Base-by-base conservation (phyloP, 2,329 filamentous ascomycete genomes). In the Daldinia sp. region DNA sequence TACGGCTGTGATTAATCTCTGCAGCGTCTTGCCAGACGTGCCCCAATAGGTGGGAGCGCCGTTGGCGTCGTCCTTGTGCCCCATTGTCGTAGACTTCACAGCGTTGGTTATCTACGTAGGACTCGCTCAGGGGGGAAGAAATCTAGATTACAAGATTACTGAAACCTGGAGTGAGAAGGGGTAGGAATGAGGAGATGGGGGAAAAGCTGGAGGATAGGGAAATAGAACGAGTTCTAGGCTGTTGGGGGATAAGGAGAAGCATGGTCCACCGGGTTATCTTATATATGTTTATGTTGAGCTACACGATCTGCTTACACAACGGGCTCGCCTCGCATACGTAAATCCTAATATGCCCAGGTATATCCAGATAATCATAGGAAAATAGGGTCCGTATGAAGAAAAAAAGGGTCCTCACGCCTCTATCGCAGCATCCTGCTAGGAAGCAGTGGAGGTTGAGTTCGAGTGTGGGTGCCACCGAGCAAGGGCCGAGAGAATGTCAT, bases 21-120 rank as follows among this genome's bases (percentile, higher is more conserved):
- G 77, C 39, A 78, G 58, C 5, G 48, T 69, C 46, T 66, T 68
- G 54, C 77, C 77, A 53, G 76, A 76, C 72, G 63, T 69, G 68
- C 76, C 76, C 77, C 77, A 78, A 60, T 73, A 78, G 6, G 74
- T 76, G 63, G 77, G 77, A 64, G 74, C 74, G 66, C 73, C 76
- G 46, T 59, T 66, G 28, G 68, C 73, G 69, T 75, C 76, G 62
- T 77, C 73, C 59, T 68, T 72, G 59, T 74, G 71, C 48, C 74
- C 74, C 75, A 76, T 77, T 23, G 48, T 61, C 26, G 46, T 63
- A 54, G 48, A 46, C 56, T 58, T 23, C 20, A 23, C 1, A 15
- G 1, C 28, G 55, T 35, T 41, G 20, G 9, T 35, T 23, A 12
- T 53, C 46, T 54, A 56, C 53, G 46, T 50, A 30, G 18, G 35